Conservation (phyloP, 768 basidiomycete species). For the Termitomyces sp. region DNA sequence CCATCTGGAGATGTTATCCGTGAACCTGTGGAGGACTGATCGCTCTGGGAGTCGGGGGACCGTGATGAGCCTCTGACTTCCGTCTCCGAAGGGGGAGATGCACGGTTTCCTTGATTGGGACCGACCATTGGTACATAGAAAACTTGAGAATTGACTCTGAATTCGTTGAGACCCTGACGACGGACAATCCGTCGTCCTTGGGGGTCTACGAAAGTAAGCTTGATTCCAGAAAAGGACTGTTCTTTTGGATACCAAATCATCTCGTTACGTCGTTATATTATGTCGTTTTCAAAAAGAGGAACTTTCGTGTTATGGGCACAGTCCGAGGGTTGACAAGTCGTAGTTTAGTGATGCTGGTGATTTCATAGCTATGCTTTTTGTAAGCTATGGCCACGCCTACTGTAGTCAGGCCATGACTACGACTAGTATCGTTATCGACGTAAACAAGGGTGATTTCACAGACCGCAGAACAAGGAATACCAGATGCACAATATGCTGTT, state of each 20-base stretch:
- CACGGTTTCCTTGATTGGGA: not conserved
- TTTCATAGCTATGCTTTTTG: constrained; percentile 1
- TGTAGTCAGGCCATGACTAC: too few relatives aligned
- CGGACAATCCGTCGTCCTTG: not conserved
- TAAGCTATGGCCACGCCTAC: not conserved
- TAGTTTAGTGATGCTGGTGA: not conserved
- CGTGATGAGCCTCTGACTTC: too few relatives aligned
- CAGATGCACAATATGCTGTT: not conserved
- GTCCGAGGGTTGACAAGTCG: not conserved
- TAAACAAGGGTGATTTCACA: not conserved
- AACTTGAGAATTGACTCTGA: not conserved
- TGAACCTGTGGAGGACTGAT: not conserved
- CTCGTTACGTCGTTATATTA: not conserved
- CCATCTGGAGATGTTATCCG: not conserved
- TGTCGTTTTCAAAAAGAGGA: not conserved
- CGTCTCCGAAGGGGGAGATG: not conserved
- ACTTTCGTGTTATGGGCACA: not conserved
- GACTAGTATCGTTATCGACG: not conserved
- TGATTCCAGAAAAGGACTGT: not conserved
- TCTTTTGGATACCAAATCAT: not conserved
- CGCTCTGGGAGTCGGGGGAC: too few relatives aligned
- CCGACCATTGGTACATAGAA: too few relatives aligned
- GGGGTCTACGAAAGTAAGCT: not conserved
- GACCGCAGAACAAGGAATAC: constrained; percentile 4
- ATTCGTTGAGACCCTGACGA: too few relatives aligned